Evolutionary conservation across 805 yeast species (phyloP), one percentile per base, ranked within the genome.

Genomic region (Debaryomyces tyrocola): DNA sequence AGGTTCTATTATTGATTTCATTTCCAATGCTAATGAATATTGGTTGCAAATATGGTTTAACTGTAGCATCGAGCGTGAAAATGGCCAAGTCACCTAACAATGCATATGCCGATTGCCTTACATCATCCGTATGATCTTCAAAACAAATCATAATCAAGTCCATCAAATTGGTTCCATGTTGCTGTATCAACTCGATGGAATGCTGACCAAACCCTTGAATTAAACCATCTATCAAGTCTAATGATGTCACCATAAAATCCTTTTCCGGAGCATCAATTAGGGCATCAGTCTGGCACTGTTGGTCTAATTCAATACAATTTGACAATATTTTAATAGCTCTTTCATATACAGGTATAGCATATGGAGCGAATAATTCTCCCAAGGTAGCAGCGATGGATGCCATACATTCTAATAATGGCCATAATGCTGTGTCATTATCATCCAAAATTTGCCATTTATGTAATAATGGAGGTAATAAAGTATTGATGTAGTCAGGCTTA

Each of bases 341-440:
- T 57, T 79, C 79, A 62, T 89, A 94, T 9, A 91, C 92, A 6
- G 91, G 87, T 9, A 85, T 77, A 0, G 98, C 97, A 72, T 83
- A 90, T 5, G 95, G 96, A 6, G 90, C 87, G 71, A 92, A 92
- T 21, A 79, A 63, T 51, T 86, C 89, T 18, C 96, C 95, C 49
- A 91, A 69, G 2, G 90, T 79, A 1, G 96, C 90, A 10, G 97
- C 96, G 29, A 94, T 87, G 15, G 90, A 82, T 4, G 97, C 88
- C 80, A 94, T 78, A 67, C 98, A 91, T 65, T 92, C 98, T 49
- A 94, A 70, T 52, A 94, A 73, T 5, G 97, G 95, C 92, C 97
- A 90, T 53, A 92, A 67, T 56, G 84, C 96, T 45, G 80, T 79
- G 63, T 92, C 97, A 45, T 83, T 82, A 60, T 94, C 97, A 12